Evolutionary conservation across 75 land plant species (phyloP).

Genomic region (Pseudotsuga menziesii): DNA sequence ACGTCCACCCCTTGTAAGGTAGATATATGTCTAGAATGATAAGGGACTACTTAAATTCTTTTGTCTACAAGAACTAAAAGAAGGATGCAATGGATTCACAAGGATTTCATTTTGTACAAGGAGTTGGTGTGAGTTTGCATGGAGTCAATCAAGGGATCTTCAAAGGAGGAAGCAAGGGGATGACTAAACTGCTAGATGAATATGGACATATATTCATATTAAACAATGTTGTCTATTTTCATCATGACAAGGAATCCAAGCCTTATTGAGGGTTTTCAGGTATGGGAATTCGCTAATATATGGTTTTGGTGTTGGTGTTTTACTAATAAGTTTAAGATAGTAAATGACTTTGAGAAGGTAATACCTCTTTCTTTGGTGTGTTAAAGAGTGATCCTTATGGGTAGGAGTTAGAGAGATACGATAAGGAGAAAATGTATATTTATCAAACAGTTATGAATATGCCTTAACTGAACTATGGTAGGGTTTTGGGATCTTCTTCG

Average conservation of each 20-base stretch:
- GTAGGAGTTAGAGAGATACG: conserved; percentile 41
- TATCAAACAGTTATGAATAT: conserved; percentile 35
- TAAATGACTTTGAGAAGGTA: conserved; percentile 17
- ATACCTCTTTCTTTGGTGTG: not conserved
- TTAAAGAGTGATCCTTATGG: conserved; percentile 27
- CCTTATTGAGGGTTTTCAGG: no score
- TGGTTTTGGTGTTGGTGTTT: not conserved
- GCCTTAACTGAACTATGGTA: conserved; percentile 48
- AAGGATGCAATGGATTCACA: conserved; percentile 17
- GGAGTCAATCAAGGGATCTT: not conserved
- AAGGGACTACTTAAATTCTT: conserved; percentile 28
- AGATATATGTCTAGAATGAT: conserved; percentile 23
- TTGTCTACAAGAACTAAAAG: conserved; percentile 26
- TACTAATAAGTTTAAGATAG: conserved; percentile 13
- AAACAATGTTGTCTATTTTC: conserved; percentile 22
- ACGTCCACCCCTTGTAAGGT: no score
- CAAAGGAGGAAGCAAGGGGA: not conserved
- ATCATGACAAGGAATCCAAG: conserved; percentile 22
- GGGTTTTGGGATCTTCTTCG: conserved; percentile 45
- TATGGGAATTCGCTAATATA: not conserved
- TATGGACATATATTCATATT: conserved; percentile 24
- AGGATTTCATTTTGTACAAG: conserved; percentile 22
- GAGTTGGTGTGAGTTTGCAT: not conserved
- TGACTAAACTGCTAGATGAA: conserved; percentile 15
- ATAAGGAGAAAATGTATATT: conserved; percentile 38